Conservation (phyloP, 2,329 filamentous ascomycete species). For the Pyrenochaeta sp. region DNA sequence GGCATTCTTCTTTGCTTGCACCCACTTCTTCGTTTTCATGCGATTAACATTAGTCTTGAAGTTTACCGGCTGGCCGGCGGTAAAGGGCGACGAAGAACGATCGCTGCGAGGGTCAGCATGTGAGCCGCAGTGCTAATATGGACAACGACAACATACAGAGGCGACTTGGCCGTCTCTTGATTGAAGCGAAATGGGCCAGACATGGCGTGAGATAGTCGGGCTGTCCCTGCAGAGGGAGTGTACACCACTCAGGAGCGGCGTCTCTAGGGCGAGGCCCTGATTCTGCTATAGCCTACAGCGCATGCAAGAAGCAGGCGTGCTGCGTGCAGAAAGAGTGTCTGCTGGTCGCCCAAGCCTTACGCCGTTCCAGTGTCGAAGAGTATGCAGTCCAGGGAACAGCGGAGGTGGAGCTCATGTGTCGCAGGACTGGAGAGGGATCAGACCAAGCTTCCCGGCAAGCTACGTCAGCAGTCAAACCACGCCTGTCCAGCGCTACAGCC, state of each 20-base stretch:
- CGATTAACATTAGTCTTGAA: slow-evolving; percentile 90
- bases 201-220: slow-evolving; percentile 33
- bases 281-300: slow-evolving; percentile 9
- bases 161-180: slow-evolving; percentile 46
- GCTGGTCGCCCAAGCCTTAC: background rate
- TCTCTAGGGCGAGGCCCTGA: slow-evolving; percentile 27
- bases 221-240: background rate
- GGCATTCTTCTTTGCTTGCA: slow-evolving; percentile 82
- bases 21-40: slow-evolving; percentile 93
- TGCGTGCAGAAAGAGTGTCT: background rate
- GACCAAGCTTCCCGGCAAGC: slow-evolving; percentile 15
- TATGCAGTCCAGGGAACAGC: slow-evolving; percentile 10
- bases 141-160: slow-evolving; percentile 42
- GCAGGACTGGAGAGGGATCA: slow-evolving; percentile 1
- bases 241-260: slow-evolving; percentile 2
- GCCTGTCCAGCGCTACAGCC: background rate
- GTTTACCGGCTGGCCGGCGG: slow-evolving; percentile 56
- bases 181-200: slow-evolving; percentile 53
- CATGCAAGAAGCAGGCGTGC: slow-evolving; percentile 21
- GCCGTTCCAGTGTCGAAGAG: slow-evolving; percentile 2
- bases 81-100: slow-evolving; percentile 36
- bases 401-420: slow-evolving; percentile 5
- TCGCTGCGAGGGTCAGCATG: slow-evolving; percentile 34
- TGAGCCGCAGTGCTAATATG: background rate
- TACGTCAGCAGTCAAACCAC: slow-evolving; percentile 16